Evolutionary conservation across 345 rosid species (phyloP).

Genomic region (Sisymbrium altissimum): DNA sequence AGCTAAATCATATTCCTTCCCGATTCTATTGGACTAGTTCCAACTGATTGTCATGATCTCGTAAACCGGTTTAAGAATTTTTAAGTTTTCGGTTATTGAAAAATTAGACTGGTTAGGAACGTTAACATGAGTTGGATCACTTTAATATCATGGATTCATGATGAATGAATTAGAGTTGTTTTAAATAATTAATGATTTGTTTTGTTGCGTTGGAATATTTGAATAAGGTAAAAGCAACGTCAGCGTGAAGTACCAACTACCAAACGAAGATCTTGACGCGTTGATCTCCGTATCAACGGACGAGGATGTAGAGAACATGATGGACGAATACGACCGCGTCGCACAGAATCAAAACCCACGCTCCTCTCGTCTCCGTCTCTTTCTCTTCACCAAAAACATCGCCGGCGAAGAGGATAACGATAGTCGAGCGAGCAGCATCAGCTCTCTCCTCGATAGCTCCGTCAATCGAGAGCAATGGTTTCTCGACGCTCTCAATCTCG

Average conservation of each 20-base stretch:
- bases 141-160: background rate
- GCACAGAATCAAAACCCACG: constrained; percentile 63
- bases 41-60: background rate
- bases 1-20: background rate
- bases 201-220: constrained; percentile 16
- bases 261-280: constrained; percentile 94
- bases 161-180: no score
- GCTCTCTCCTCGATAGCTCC: constrained; percentile 81
- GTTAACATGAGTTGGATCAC: background rate
- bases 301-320: constrained; percentile 96
- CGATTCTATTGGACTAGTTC: background rate
- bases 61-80: background rate
- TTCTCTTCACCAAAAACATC: constrained; percentile 48
- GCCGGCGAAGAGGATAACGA: constrained; percentile 55
- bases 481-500: constrained; percentile 75
- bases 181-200: background rate
- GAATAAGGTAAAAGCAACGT: constrained; percentile 55
- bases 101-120: background rate
- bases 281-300: constrained; percentile 90
- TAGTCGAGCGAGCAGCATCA: constrained; percentile 70
- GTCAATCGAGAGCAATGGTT: constrained; percentile 89
- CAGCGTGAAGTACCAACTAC: constrained; percentile 89
- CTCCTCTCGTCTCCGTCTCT: constrained; percentile 80
- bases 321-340: constrained; percentile 91
- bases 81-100: no score